Conservation (phyloP, 139 green algal genomes). For the Spirogloea muscicola region DNA sequence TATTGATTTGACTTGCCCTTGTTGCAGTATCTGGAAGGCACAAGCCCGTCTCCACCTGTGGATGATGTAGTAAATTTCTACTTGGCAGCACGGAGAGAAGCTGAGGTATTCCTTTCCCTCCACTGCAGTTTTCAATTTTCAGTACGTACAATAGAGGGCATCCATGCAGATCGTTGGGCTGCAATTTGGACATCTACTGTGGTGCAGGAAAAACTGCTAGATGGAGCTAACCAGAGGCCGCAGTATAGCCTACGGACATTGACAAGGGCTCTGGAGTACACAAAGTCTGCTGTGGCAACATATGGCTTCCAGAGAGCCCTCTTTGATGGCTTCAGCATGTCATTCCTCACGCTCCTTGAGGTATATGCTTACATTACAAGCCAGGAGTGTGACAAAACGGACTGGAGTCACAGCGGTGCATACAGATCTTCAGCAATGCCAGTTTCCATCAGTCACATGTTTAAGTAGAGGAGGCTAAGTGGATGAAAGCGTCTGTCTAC, state of each 20-base stretch:
- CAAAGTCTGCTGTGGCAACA: constrained; percentile 54
- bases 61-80: constrained; percentile 91
- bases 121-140: too few relatives aligned
- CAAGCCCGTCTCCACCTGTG: constrained; percentile 56
- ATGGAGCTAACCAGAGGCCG: constrained; percentile 80
- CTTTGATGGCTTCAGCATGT: constrained; percentile 89
- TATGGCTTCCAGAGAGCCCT: constrained; percentile 88
- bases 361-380: too few relatives aligned
- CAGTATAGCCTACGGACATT: constrained; percentile 92
- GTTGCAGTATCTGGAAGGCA: constrained; percentile 63
- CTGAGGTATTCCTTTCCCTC: too few relatives aligned
- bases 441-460: too few relatives aligned
- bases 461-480: background rate
- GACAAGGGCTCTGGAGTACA: constrained; percentile 84
- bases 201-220: constrained; percentile 48
- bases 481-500: too few relatives aligned
- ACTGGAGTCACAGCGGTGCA: too few relatives aligned
- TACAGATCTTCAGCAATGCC: too few relatives aligned
- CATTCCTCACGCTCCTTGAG: constrained; percentile 81
- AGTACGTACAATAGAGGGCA: too few relatives aligned
- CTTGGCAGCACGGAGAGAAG: constrained; percentile 68
- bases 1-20: too few relatives aligned
- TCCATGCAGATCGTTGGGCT: too few relatives aligned
- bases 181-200: too few relatives aligned
- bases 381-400: too few relatives aligned